phyloP scores from a whole-genome alignment of 371 early-diverging fungal species.

The Haplosporangium sp. region DNA sequence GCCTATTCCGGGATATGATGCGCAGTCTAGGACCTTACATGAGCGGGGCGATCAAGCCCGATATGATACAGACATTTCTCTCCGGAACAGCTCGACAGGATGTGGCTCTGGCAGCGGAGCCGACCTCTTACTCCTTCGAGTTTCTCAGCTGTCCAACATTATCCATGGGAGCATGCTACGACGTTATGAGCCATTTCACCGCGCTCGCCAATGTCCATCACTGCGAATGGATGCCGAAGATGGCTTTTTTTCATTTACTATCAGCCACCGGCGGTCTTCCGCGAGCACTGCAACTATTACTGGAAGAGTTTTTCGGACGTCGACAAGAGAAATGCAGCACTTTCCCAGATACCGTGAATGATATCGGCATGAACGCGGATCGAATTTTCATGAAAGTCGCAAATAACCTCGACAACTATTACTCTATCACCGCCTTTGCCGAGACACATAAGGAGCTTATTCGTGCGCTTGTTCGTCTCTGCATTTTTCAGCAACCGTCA shows the following conservation, averaged over 20 bases:
- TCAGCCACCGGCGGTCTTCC: slow-evolving; percentile 25
- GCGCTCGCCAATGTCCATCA: slow-evolving; percentile 1
- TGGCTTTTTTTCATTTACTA: slow-evolving; percentile 17
- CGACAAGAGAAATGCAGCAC: neutral
- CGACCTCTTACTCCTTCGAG: slow-evolving; percentile 26
- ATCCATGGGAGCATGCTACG: slow-evolving; percentile 23
- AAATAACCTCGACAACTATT: slow-evolving; percentile 5
- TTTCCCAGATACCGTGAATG: neutral
- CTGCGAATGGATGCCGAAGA: slow-evolving; percentile 18
- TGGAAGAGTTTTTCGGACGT: slow-evolving; percentile 20
- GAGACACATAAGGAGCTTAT: neutral
- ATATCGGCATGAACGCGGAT: slow-evolving; percentile 15
- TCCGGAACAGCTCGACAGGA: slow-evolving; percentile 39
- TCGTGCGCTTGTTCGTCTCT: slow-evolving; percentile 16
- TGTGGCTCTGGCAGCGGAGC: slow-evolving; percentile 9
- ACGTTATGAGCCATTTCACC: slow-evolving; percentile 18
- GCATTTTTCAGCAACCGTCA: slow-evolving; percentile 8
- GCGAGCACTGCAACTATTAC: slow-evolving; percentile 17
- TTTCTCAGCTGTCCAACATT: slow-evolving; percentile 33
- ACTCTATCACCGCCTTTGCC: slow-evolving; percentile 14
- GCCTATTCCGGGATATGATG: slow-evolving; percentile 35
- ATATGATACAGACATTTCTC: slow-evolving; percentile 39
- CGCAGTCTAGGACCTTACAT: slow-evolving; percentile 28
- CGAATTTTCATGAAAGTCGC: slow-evolving; percentile 4
- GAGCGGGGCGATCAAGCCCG: slow-evolving; percentile 9